phyloP scores from a whole-genome alignment of 305 asterid species.

The Stenogyne calaminthoides region DNA sequence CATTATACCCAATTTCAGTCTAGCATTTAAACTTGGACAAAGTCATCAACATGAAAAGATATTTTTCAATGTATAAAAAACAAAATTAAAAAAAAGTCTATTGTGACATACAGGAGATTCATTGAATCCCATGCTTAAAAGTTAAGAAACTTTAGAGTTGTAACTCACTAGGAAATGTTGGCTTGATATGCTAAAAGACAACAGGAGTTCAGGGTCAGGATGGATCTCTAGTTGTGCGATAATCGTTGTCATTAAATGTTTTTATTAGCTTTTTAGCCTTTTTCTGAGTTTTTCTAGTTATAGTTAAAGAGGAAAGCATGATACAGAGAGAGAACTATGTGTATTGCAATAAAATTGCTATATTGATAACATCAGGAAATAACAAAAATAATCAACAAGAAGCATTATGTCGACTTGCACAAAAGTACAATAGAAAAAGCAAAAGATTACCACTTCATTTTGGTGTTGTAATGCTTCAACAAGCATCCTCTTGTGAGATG shows the following conservation, averaged over 20 bases:
- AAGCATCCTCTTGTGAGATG: slow-evolving; percentile 98
- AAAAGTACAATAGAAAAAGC: slow-evolving; percentile 4
- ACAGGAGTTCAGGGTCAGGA: background rate
- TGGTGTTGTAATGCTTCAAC: slow-evolving; percentile 97
- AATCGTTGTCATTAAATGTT: background rate
- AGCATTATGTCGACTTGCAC: slow-evolving; percentile 7
- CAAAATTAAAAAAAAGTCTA: no score
- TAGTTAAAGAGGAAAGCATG: slow-evolving; percentile 11
- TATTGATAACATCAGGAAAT: background rate
- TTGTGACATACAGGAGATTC: slow-evolving; percentile 12
- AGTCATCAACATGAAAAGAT: background rate
- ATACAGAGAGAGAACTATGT: background rate
- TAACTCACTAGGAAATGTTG: background rate
- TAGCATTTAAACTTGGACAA: no score
- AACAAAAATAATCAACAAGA: slow-evolving; percentile 15
- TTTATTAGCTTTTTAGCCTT: background rate
- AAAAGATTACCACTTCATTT: slow-evolving; percentile 83
- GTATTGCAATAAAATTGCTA: no score
- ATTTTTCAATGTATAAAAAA: background rate
- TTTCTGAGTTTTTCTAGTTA: background rate
- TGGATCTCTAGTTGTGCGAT: background rate
- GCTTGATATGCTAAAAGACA: background rate
- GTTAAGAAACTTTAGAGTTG: slow-evolving; percentile 15
- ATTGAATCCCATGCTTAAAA: slow-evolving; percentile 20
- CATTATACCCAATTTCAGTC: slow-evolving; percentile 1